Percentiles rank a stretch among this genome's conserved stretches.
Evolutionary conservation across 768 basidiomycete genomes (phyloP).

Genomic region (Suillus hirtellus): DNA sequence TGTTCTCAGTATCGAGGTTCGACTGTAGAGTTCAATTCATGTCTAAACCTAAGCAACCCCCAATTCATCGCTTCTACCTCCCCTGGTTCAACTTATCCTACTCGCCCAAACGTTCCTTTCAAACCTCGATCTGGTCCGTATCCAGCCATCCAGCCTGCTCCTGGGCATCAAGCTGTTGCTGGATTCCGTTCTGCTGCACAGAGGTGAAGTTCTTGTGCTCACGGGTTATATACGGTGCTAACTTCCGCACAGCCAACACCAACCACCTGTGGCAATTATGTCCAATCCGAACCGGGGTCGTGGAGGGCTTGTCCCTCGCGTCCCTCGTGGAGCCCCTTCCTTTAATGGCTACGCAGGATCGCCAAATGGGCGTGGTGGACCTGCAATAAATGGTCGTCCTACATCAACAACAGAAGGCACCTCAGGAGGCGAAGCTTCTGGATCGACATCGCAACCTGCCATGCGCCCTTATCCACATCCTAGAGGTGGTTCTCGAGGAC

Average conservation of each 20-base stretch:
- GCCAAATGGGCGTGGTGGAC: constrained; percentile 16
- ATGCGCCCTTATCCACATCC: constrained; percentile 14
- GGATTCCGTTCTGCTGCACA: constrained; percentile 63
- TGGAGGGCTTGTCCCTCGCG: constrained; percentile 22
- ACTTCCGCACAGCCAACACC: constrained; percentile 10
- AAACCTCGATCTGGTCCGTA: constrained; percentile 68
- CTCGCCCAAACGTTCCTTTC: constrained; percentile 53
- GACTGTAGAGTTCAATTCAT: constrained; percentile 82
- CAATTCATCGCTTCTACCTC: constrained; percentile 83
- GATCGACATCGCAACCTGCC: not conserved
- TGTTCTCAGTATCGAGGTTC: constrained; percentile 93
- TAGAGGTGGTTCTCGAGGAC: constrained; percentile 33
- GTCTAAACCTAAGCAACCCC: constrained; percentile 83
- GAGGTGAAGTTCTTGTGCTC: constrained; percentile 24
- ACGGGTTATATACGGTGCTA: not conserved
- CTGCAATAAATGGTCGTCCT: constrained; percentile 14
- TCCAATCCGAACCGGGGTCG: constrained; percentile 64
- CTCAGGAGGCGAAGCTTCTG: not conserved
- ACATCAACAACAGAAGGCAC: constrained; percentile 5
- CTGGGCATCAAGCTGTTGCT: constrained; percentile 54
- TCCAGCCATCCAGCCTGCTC: constrained; percentile 55
- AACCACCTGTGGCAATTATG: constrained; percentile 66
- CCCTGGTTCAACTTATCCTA: constrained; percentile 51
- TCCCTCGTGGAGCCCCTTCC: constrained; percentile 12
- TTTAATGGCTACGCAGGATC: constrained; percentile 13